These are phyloP conservation scores for Rhizopogon hawkerae DNA, from an alignment of 1,284 basidiomycete genomes.

Conservation along the genomic window DNA sequence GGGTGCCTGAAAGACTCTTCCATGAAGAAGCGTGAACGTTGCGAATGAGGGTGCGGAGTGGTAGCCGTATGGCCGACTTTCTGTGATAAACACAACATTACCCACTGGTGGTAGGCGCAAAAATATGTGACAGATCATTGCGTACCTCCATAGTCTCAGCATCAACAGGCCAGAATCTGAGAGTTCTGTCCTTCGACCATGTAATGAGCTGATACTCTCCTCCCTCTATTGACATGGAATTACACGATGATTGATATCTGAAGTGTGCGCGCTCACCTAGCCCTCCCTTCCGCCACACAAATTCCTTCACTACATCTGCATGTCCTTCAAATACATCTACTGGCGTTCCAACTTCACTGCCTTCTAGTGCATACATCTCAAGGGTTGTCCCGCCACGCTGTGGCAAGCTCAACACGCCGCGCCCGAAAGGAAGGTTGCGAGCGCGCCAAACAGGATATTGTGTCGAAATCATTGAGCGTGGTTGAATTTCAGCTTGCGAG, in stretches of 20 bases:
- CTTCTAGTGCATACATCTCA: conserved; percentile 68
- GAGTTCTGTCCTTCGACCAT: conserved; percentile 92
- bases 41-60: conserved; percentile 15
- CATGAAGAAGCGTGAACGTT: conserved; percentile 9
- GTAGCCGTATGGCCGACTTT: conserved; percentile 33
- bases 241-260: neutral
- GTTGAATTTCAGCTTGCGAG: conserved; percentile 26
- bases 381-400: conserved; percentile 82
- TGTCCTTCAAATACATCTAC: conserved; percentile 84
- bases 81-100: conserved; percentile 19
- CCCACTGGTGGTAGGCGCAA: neutral
- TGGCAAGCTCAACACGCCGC: conserved; percentile 82
- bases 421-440: conserved; percentile 85
- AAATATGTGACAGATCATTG: neutral
- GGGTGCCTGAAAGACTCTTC: conserved; percentile 41
- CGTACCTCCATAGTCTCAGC: conserved; percentile 59
- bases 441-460: conserved; percentile 93
- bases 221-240: conserved; percentile 35
- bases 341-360: conserved; percentile 37
- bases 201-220: conserved; percentile 89
- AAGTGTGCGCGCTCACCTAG: conserved; percentile 33
- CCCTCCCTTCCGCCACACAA: conserved; percentile 82
- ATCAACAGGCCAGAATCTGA: conserved; percentile 88
- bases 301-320: conserved; percentile 93
- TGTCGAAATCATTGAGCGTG: conserved; percentile 60